phyloP scores from a whole-genome alignment of 2,329 filamentous ascomycete genomes.

The Aureobasidium sp. region DNA sequence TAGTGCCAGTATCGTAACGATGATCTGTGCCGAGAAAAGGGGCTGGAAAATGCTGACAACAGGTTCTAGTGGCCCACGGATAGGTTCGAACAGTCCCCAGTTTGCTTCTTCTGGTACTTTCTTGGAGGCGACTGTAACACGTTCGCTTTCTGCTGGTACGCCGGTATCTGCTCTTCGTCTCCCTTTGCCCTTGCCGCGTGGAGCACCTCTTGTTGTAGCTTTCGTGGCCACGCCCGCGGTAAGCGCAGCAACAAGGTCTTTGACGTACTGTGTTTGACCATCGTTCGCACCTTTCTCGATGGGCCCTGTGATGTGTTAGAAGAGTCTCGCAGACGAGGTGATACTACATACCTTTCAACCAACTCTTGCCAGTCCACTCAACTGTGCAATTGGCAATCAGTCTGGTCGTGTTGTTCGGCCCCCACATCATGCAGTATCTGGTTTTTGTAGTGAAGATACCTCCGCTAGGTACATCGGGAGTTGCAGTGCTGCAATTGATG shows the following conservation, averaged over 20 bases:
- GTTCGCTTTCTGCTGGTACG: constrained; percentile 25
- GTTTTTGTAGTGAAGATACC: constrained; percentile 90
- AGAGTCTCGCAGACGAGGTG: background rate
- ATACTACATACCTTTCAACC: constrained; percentile 54
- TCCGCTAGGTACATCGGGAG: constrained; percentile 88
- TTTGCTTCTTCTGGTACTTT: constrained; percentile 32
- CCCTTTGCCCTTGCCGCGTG: constrained; percentile 36
- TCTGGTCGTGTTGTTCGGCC: constrained; percentile 73
- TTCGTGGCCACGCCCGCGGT: constrained; percentile 64
- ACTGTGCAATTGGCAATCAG: constrained; percentile 82
- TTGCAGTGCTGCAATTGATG: constrained; percentile 76
- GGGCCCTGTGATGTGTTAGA: constrained; percentile 44
- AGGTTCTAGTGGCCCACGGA: constrained; percentile 61
- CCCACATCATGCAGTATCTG: constrained; percentile 91
- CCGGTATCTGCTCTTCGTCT: constrained; percentile 45
- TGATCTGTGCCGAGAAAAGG: constrained; percentile 65
- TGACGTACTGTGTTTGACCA: constrained; percentile 75
- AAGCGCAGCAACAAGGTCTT: constrained; percentile 66
- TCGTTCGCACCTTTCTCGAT: constrained; percentile 95
- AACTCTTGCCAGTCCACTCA: constrained; percentile 97
- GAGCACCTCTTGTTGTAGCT: constrained; percentile 34
- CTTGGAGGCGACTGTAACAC: constrained; percentile 19
- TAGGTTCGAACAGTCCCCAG: constrained; percentile 78
- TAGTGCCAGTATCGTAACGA: constrained; percentile 65
- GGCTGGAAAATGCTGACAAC: constrained; percentile 60